phyloP scores from a whole-genome alignment of 1,139 yeast genomes.

The Candida sp. region DNA sequence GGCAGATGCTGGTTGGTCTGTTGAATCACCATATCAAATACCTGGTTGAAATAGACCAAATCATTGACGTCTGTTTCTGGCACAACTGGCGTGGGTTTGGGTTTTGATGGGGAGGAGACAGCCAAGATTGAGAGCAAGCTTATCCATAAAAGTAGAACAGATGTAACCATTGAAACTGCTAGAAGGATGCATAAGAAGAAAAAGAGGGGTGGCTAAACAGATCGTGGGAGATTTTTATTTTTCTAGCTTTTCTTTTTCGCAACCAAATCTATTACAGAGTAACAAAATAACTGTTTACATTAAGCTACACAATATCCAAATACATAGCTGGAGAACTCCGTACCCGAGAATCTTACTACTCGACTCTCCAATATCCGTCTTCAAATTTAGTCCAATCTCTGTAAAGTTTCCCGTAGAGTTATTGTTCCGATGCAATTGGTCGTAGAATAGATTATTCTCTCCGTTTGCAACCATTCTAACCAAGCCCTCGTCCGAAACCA shows the following conservation, averaged over 20 bases:
- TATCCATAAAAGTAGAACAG: background rate
- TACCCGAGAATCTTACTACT: background rate
- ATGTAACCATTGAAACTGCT: background rate
- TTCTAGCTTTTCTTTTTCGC: background rate
- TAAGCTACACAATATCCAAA: background rate
- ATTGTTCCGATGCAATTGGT: background rate
- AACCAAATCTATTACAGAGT: background rate
- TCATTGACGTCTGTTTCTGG: constrained; percentile 5
- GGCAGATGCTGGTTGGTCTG: background rate
- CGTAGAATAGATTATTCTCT: background rate
- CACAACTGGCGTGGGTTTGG: background rate
- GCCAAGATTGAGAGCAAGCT: background rate
- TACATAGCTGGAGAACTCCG: background rate
- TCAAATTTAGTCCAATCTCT: background rate
- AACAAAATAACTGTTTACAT: background rate
- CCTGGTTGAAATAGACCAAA: constrained; percentile 10
- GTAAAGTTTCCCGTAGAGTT: background rate
- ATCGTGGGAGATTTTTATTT: background rate
- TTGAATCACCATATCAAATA: constrained; percentile 7
- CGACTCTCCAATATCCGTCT: background rate
- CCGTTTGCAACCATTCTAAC: background rate
- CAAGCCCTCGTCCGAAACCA: background rate
- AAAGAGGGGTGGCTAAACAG: background rate
- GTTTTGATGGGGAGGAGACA: background rate
- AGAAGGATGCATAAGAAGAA: background rate